phyloP scores from a whole-genome alignment of 192 early-diverging fungal genomes.

The Entomortierella chlamydospora region DNA sequence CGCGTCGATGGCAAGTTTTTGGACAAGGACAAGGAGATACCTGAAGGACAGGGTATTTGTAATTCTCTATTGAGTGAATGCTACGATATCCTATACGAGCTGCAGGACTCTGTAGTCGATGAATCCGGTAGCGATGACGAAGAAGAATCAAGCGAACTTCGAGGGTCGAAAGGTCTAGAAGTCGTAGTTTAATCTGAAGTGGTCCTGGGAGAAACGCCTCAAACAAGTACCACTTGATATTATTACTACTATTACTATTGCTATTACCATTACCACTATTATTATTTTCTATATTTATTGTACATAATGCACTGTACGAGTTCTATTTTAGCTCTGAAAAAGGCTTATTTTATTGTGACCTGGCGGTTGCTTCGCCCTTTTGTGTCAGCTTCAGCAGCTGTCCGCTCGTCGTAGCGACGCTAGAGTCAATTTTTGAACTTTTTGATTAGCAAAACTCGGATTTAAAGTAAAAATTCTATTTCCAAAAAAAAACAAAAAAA shows the following conservation, averaged over 20 bases:
- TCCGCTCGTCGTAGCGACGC: conserved; percentile 51
- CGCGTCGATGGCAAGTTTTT: conserved; percentile 89
- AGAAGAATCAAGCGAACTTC: conserved; percentile 14
- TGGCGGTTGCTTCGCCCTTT: conserved; percentile 55
- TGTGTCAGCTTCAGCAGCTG: conserved; percentile 58
- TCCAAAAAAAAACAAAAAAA: background rate
- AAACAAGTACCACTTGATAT: no score
- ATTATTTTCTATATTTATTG: no score
- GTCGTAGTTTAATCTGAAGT: conserved; percentile 22
- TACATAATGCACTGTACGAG: no score
- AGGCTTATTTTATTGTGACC: conserved; percentile 9
- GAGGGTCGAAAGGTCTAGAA: conserved; percentile 42
- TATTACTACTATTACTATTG: no score
- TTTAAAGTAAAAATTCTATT: background rate
- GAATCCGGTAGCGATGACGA: conserved; percentile 33
- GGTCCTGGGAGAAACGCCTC: no score
- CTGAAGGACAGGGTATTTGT: conserved; percentile 89
- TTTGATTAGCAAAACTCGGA: background rate
- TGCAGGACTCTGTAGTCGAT: conserved; percentile 68
- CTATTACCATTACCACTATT: no score
- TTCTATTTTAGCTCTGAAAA: background rate
- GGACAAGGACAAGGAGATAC: conserved; percentile 83
- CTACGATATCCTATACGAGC: conserved; percentile 85
- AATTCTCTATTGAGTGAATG: conserved; percentile 89
- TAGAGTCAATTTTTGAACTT: background rate